These are phyloP conservation scores for Tuber calosporum DNA, from an alignment of 495 filamentous ascomycete genomes.

Conservation along the genomic window DNA sequence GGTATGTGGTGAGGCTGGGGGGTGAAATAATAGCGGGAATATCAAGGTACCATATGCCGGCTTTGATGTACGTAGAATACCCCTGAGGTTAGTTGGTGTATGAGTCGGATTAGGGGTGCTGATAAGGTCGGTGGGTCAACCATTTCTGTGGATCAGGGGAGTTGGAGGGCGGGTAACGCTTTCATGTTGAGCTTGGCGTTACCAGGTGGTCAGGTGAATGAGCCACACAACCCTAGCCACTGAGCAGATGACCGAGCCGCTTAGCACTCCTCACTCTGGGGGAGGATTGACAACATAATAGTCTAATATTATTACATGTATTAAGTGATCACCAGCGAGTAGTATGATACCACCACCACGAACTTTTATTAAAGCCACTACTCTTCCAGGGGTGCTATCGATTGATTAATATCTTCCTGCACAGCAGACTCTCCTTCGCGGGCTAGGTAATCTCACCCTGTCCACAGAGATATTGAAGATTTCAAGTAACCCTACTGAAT, in stretches of 20 bases:
- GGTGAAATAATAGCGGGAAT: background rate
- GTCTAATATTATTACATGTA: too few relatives aligned
- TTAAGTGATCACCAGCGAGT: too few relatives aligned
- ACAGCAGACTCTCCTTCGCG: too few relatives aligned
- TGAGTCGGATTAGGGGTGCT: background rate
- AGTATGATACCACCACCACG: too few relatives aligned
- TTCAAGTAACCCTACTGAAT: too few relatives aligned
- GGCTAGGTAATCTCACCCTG: too few relatives aligned
- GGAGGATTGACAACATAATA: too few relatives aligned
- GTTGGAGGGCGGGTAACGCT: constrained; percentile 1
- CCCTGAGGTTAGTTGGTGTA: background rate
- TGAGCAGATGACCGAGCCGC: background rate
- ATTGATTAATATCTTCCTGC: too few relatives aligned
- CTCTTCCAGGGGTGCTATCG: too few relatives aligned
- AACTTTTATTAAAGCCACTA: too few relatives aligned
- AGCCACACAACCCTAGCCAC: background rate
- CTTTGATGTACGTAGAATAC: background rate
- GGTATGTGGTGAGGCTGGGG: background rate
- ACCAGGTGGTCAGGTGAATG: background rate
- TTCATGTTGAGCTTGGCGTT: background rate
- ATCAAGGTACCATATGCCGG: background rate
- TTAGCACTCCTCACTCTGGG: too few relatives aligned
- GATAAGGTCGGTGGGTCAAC: background rate
- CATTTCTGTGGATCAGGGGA: background rate
- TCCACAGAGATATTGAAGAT: too few relatives aligned